Base-by-base conservation (phyloP, 345 rosid species). In the Pistacia integerrima region DNA sequence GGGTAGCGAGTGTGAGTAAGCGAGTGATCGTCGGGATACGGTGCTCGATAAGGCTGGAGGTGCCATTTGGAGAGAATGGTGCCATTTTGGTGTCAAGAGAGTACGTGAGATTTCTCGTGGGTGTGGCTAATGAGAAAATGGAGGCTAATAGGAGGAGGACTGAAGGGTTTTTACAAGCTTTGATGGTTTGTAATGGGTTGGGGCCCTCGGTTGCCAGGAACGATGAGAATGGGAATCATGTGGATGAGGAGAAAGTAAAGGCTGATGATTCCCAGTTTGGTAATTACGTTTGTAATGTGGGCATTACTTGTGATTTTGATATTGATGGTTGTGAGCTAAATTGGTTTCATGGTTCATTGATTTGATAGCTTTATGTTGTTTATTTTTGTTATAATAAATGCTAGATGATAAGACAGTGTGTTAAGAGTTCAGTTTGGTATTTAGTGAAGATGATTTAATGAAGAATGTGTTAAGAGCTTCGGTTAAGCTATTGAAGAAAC, bases 21-120 rank as follows among this genome's bases (percentile, higher is more conserved):
- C 84, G 98, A 66, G 90, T 93, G n/a, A 93, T 93, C 72, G 88
- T 87, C 4, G 99, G 96, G 17, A 86, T 95, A 64, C 82, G 98
- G 48, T 91, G 97, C 48, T 93, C 99, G 16, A 90, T 93, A 20
- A 78, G 99, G 46, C 74, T 95, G 86, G 98, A 95, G 82, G 99
- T 93, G 33, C 98, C 98, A 6, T 54, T 93, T 6, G 98, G 99
- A 49, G 90, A 84, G 67, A 83, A 82, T 18, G 59, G 67, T 28
- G 79, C 76, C 79, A 36, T 92, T 25, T 77, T 90, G 76, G 98
- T 93, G 64, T 83, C 91, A 52, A 48, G 69, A 0, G 92, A 93
- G 59, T 95, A 93, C 57, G 89, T 92, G 48, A 89, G 79, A 88
- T 92, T 89, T 75, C 88, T 93, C 54, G 90, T 93, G 64, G 88